Evolutionary conservation across 805 yeast genomes (phyloP), one percentile per base, ranked within the genome.

Genomic region (Pichia thaimueangensis): DNA sequence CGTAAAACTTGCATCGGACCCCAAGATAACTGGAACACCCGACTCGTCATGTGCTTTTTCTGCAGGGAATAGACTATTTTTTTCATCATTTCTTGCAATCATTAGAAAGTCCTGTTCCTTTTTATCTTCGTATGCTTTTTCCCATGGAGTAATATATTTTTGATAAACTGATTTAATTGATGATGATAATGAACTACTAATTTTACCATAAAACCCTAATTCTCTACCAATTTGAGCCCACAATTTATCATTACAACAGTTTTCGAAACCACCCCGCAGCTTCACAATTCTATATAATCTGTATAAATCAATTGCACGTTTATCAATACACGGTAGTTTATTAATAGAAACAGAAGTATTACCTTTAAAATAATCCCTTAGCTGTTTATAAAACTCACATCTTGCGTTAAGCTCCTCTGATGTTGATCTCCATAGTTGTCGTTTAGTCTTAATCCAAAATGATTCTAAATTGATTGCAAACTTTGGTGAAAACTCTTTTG

Each of bases 211-310:
- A 56, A 80, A 83, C 0, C 95, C 94, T 38, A 86, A 63, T 52
- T 85, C 95, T 42, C 88, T 68, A 12, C 91, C 91, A 9, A 86
- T 73, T 54, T 83, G 87, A 1, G 87, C 87, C 96, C 95, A 86
- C 35, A 76, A 66, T 53, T 83, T 82, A 43, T 72, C 73, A 42
- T 70, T 60, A 35, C 82, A 74, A n/a, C 86, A 88, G 10, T 62
- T 68, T 10, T 69, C 67, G 55, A 69, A 79, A 0, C 94, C 94
- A 16, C 93, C 93, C 46, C 82, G 66, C 15, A 73, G 56, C 16
- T 71, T 64, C 2, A 86, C 93, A 12, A 76, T 68, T 30, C 71
- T 64, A 50, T 74, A 71, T 30, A 85, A 60, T 32, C 75, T 67
- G 58, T 69, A 84, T 28, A 85, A 63, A 60, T 85, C 89, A 32